phyloP scores from a whole-genome alignment of 257 asterid species.

The Oldenlandia corymbosa region DNA sequence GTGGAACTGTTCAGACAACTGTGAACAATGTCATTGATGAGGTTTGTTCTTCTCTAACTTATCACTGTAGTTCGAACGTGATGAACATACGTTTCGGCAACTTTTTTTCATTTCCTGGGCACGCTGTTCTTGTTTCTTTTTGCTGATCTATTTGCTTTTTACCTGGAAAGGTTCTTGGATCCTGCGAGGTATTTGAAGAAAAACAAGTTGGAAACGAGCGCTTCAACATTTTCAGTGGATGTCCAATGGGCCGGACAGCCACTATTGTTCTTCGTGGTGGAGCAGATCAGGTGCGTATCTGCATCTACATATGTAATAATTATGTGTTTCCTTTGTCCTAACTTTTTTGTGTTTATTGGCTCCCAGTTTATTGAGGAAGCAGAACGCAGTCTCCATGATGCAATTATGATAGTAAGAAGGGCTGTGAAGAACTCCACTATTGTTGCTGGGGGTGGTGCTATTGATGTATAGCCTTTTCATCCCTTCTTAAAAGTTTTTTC shows the following conservation, averaged over 20 bases:
- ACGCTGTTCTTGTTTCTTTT: background rate
- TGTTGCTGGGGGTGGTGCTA: constrained; percentile 95
- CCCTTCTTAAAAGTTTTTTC: constrained; percentile 9
- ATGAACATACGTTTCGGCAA: background rate
- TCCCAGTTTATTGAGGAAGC: constrained; percentile 42
- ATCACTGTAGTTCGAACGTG: constrained; percentile 3
- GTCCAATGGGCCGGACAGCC: constrained; percentile 83
- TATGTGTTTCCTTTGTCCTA: constrained; percentile 5
- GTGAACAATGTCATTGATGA: constrained; percentile 83
- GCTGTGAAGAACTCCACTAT: constrained; percentile 82
- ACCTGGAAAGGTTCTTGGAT: constrained; percentile 60
- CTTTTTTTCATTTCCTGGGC: background rate
- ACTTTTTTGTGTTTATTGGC: constrained; percentile 23
- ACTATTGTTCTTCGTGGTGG: constrained; percentile 97
- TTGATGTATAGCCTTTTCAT: constrained; percentile 52
- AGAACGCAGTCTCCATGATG: constrained; percentile 34
- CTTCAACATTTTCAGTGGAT: constrained; percentile 86
- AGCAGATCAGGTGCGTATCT: constrained; percentile 75
- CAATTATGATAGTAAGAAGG: constrained; percentile 52
- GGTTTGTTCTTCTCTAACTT: constrained; percentile 28
- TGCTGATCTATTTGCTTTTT: background rate
- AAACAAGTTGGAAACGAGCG: constrained; percentile 95
- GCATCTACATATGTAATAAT: background rate
- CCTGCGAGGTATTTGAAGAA: constrained; percentile 82
- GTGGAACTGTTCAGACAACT: constrained; percentile 88